Conservation (phyloP, 352 stramenopile species). For the Globisporangium takayamanum region DNA sequence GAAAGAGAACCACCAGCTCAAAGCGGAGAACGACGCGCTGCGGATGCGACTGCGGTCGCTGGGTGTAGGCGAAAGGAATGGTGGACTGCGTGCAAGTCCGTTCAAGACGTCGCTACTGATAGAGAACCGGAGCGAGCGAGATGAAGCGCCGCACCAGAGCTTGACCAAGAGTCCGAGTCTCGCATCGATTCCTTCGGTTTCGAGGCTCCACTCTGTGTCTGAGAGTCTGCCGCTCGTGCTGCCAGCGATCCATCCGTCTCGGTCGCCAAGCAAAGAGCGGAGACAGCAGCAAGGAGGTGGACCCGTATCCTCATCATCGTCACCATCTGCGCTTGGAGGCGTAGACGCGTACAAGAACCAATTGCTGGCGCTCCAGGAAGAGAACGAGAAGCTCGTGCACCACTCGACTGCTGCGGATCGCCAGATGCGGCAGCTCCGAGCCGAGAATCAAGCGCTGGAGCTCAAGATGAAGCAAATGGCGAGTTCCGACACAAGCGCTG, state of each 20-base stretch:
- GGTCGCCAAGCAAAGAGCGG: conserved; percentile 12
- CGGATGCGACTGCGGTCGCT: conserved; percentile 38
- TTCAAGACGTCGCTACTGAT: conserved; percentile 1
- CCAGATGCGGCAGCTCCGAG: conserved; percentile 26
- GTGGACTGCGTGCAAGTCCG: conserved; percentile 4
- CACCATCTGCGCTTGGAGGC: background rate
- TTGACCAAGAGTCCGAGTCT: conserved; percentile 16
- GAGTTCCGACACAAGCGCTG: background rate
- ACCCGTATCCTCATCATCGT: conserved; percentile 6
- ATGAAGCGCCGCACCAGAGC: background rate
- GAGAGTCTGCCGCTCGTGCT: conserved; percentile 6
- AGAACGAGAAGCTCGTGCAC: conserved; percentile 49
- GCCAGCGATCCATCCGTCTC: conserved; percentile 2
- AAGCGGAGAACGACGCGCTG: conserved; percentile 51
- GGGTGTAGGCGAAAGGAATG: conserved; percentile 3
- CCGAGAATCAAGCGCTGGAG: conserved; percentile 43
- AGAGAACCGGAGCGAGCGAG: background rate
- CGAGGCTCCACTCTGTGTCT: conserved; percentile 22
- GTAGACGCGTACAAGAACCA: conserved; percentile 42
- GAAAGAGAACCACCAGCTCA: conserved; percentile 56
- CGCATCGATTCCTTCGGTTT: conserved; percentile 17
- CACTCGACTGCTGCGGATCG: conserved; percentile 21
- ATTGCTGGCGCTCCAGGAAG: conserved; percentile 45
- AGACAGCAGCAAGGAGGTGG: background rate
- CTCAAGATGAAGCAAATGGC: conserved; percentile 9